These are phyloP conservation scores for Cutaneotrichosporon sp. DNA, from an alignment of 1,284 basidiomycete species.

Conservation along the genomic window DNA sequence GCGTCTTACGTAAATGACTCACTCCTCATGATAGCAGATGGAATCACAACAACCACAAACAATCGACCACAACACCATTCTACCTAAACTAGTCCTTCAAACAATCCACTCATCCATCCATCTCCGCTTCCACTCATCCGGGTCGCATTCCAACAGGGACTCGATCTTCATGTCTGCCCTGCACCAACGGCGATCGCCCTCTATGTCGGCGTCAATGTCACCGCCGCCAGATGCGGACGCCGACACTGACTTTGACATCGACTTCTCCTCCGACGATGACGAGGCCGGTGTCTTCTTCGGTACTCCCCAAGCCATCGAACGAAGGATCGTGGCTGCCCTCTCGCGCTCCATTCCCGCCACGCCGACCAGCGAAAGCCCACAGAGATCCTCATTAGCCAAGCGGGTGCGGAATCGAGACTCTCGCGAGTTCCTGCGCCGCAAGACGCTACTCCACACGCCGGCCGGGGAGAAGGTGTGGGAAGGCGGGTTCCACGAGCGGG, in stretches of 20 bases:
- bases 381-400: conserved; percentile 5
- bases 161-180: not conserved
- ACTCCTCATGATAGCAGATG: no score
- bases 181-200: not conserved
- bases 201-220: not conserved
- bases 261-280: conserved; percentile 24
- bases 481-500: conserved; percentile 18
- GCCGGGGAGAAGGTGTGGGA: conserved; percentile 18
- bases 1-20: no score
- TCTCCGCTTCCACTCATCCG: no score
- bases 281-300: conserved; percentile 38
- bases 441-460: conserved; percentile 25
- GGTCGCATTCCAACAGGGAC: no score
- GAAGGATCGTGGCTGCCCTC: conserved; percentile 25
- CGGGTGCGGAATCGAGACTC: conserved; percentile 31
- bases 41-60: no score
- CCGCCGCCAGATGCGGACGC: not conserved
- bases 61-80: no score
- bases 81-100: no score
- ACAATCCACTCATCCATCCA: no score
- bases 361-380: not conserved
- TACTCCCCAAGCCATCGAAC: conserved; percentile 23
- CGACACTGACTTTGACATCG: conserved; percentile 2
- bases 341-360: conserved; percentile 12
- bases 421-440: conserved; percentile 31